These are phyloP conservation scores for Hymenoscyphus fraxineus DNA, from an alignment of 2,329 filamentous ascomycete genomes.

Conservation along the genomic window DNA sequence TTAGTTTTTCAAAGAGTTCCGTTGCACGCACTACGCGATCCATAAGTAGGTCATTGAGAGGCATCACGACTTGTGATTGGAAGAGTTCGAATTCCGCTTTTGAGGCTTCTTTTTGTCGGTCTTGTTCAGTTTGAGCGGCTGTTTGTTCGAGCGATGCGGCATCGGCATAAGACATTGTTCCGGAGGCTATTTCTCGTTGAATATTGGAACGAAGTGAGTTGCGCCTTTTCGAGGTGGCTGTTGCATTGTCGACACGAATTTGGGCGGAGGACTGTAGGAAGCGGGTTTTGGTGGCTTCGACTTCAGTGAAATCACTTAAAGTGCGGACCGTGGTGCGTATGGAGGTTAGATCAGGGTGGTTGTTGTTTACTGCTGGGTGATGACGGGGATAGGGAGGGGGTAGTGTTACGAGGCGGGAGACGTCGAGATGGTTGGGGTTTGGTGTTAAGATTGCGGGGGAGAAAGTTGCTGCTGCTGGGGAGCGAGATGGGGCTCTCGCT, in stretches of 20 bases:
- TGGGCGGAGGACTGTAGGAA: constrained; percentile 56
- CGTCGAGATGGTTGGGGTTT: constrained; percentile 64
- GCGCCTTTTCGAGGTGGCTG: constrained; percentile 50
- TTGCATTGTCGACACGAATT: constrained; percentile 52
- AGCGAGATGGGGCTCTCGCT: constrained; percentile 20
- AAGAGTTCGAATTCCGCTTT: constrained; percentile 82
- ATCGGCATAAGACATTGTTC: constrained; percentile 76
- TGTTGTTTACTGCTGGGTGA: constrained; percentile 94
- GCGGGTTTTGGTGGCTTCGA: constrained; percentile 63
- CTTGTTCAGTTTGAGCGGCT: constrained; percentile 65
- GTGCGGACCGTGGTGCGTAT: constrained; percentile 71
- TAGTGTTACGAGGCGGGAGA: constrained; percentile 86
- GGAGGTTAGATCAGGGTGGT: constrained; percentile 79
- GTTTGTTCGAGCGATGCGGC: constrained; percentile 78
- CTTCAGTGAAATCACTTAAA: constrained; percentile 69
- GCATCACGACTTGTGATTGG: constrained; percentile 77
- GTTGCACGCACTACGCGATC: constrained; percentile 71
- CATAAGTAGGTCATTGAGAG: constrained; percentile 75
- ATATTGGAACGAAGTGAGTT: constrained; percentile 69
- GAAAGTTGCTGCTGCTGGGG: constrained; percentile 27
- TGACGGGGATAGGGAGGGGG: constrained; percentile 93
- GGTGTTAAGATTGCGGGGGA: constrained; percentile 42
- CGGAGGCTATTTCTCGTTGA: constrained; percentile 72
- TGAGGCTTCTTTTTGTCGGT: constrained; percentile 65
- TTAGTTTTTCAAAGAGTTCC: constrained; percentile 72